Evolutionary conservation across 306 rosid species (phyloP).

Genomic region (Quercus suber): DNA sequence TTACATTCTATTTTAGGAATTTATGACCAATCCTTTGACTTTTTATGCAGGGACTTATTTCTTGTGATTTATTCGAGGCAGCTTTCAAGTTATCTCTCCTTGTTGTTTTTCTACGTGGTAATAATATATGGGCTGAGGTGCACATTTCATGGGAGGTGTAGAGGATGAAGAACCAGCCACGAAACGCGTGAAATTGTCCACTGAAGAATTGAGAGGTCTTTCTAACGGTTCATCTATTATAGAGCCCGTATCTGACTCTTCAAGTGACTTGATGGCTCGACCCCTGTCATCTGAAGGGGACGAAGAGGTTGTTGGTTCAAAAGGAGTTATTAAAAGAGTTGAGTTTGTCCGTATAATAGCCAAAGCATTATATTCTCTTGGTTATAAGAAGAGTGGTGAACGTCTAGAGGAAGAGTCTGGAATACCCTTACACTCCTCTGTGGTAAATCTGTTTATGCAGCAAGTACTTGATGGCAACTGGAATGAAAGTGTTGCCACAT

Average conservation of each 20-base stretch:
- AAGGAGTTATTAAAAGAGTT: constrained; percentile 74
- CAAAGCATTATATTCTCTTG: constrained; percentile 88
- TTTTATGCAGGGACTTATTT: constrained; percentile 39
- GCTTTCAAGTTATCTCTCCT: constrained; percentile 23
- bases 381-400: constrained; percentile 80
- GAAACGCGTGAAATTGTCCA: constrained; percentile 81
- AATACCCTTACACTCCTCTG: constrained; percentile 68
- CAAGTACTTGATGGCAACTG: constrained; percentile 82
- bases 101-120: constrained; percentile 30
- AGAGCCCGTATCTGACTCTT: constrained; percentile 66
- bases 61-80: constrained; percentile 30
- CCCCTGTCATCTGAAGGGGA: constrained; percentile 82
- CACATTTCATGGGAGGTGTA: constrained; percentile 99
- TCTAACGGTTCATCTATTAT: constrained; percentile 78
- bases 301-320: constrained; percentile 81
- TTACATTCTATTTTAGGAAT: constrained; percentile 1
- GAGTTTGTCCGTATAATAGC: constrained; percentile 97
- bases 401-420: constrained; percentile 94
- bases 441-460: constrained; percentile 65
- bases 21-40: constrained; percentile 13
- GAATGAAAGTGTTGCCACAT: constrained; percentile 73
- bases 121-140: constrained; percentile 97
- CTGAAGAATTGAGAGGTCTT: constrained; percentile 57
- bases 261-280: constrained; percentile 87
- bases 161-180: constrained; percentile 98